A percentile compares a stretch with the other conserved stretches of the same genome.
Evolutionary conservation across 169 alveolate species (phyloP).

Genomic region (Hepatocystis sp.): DNA sequence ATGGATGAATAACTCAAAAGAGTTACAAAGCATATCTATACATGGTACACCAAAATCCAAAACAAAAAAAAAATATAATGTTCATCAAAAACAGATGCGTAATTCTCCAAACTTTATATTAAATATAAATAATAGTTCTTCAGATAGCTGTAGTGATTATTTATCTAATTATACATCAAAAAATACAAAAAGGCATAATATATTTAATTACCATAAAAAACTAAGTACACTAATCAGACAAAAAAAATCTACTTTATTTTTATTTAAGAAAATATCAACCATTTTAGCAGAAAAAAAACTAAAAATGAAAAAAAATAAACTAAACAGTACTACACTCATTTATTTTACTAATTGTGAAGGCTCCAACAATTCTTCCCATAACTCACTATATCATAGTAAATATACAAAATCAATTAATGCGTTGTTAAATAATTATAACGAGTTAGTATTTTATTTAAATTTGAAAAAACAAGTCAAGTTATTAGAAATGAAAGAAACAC

Average conservation of each 20-base stretch:
- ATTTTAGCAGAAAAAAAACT: conserved; percentile 21
- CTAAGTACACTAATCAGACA: too few relatives aligned
- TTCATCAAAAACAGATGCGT: too few relatives aligned
- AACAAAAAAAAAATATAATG: too few relatives aligned
- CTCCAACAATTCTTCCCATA: conserved; percentile 11
- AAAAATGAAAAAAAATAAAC: conserved; percentile 11
- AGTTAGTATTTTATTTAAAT: conserved; percentile 42
- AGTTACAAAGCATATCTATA: too few relatives aligned
- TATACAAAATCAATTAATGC: conserved; percentile 29
- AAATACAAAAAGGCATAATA: too few relatives aligned
- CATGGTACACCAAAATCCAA: too few relatives aligned
- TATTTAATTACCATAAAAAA: too few relatives aligned
- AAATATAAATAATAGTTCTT: conserved; percentile 5
- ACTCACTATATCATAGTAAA: conserved; percentile 37
- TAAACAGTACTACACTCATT: conserved; percentile 3
- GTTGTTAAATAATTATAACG: conserved; percentile 42
- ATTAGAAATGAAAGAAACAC: too few relatives aligned
- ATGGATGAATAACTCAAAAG: too few relatives aligned
- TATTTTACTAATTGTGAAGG: conserved; percentile 48
- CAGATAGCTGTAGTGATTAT: conserved; percentile 1
- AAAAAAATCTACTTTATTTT: too few relatives aligned
- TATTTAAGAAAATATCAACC: background rate
- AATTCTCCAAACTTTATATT: conserved; percentile 3
- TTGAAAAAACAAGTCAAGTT: conserved; percentile 21
- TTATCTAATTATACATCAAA: too few relatives aligned